Evolutionary conservation across 2,329 filamentous ascomycete genomes (phyloP).

Genomic region (Aspergillus costaricaensis): DNA sequence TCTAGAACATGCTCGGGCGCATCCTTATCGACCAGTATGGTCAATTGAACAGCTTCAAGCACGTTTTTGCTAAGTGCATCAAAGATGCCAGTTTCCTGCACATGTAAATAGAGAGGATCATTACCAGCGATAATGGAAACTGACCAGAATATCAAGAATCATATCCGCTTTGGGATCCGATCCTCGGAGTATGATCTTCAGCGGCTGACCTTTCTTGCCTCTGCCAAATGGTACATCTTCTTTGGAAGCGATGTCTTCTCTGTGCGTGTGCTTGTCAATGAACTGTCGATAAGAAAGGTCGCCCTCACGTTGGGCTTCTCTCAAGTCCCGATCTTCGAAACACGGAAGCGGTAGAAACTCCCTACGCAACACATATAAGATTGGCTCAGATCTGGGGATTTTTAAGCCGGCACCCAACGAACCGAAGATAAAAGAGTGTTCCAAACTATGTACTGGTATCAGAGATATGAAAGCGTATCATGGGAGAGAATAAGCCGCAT

Average conservation of each 20-base stretch:
- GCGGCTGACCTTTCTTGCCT: constrained; percentile 32
- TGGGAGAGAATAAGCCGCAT: constrained; percentile 22
- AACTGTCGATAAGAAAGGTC: constrained; percentile 32
- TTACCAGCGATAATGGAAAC: constrained; percentile 9
- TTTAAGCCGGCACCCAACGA: constrained; percentile 5
- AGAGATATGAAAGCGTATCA: constrained; percentile 9
- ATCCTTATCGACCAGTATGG: constrained; percentile 45
- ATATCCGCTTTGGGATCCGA: constrained; percentile 44
- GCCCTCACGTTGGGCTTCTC: constrained; percentile 26
- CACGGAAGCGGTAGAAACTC: constrained; percentile 39
- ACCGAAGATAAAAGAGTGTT: constrained; percentile 40
- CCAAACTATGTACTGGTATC: constrained; percentile 30
- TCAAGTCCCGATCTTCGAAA: constrained; percentile 37
- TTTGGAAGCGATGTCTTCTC: constrained; percentile 4
- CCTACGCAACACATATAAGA: constrained; percentile 25
- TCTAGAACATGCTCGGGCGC: constrained; percentile 47
- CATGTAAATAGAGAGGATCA: constrained; percentile 24
- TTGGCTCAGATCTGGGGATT: background rate
- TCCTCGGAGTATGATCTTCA: constrained; percentile 45
- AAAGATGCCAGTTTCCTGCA: constrained; percentile 52
- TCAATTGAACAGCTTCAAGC: constrained; percentile 50
- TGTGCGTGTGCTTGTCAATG: constrained; percentile 22
- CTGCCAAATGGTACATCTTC: constrained; percentile 21
- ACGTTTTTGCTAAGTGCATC: constrained; percentile 46
- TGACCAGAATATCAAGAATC: constrained; percentile 52